Evolutionary conservation across 2,329 filamentous ascomycete species (phyloP).

Genomic region (Colletotrichum sp.): DNA sequence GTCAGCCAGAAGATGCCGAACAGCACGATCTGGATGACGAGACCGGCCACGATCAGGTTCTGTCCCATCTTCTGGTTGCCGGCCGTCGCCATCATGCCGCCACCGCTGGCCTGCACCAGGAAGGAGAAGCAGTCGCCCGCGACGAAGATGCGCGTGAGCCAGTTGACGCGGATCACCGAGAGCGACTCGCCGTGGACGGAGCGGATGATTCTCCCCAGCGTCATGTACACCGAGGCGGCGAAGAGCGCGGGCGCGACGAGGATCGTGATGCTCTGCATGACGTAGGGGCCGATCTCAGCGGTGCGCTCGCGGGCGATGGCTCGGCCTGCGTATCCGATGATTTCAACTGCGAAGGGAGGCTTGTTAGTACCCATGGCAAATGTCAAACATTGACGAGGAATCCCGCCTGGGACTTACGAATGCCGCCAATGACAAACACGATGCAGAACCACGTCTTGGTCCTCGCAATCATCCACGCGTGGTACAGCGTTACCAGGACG

Average conservation of each 20-base stretch:
- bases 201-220: conserved; percentile 47
- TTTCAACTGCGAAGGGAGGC: conserved; percentile 40
- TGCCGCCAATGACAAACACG: conserved; percentile 50
- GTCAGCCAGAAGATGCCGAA: conserved; percentile 61
- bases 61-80: conserved; percentile 41
- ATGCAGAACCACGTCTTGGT: conserved; percentile 56
- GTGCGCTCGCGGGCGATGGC: conserved; percentile 32
- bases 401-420: conserved; percentile 42
- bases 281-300: conserved; percentile 38
- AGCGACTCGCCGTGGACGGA: conserved; percentile 39
- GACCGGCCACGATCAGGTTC: conserved; percentile 59
- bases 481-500: conserved; percentile 37
- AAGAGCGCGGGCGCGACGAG: conserved; percentile 53
- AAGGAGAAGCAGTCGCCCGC: conserved; percentile 58
- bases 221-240: conserved; percentile 58
- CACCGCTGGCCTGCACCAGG: conserved; percentile 52
- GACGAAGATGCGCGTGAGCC: conserved; percentile 62
- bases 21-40: conserved; percentile 61
- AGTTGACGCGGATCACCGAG: conserved; percentile 36
- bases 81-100: conserved; percentile 35
- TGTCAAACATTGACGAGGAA: background rate
- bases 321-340: conserved; percentile 45
- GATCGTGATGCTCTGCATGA: conserved; percentile 47
- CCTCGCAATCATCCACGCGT: conserved; percentile 46
- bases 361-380: background rate